phyloP scores from a whole-genome alignment of 306 rosid genomes.

The Fagus crenata region DNA sequence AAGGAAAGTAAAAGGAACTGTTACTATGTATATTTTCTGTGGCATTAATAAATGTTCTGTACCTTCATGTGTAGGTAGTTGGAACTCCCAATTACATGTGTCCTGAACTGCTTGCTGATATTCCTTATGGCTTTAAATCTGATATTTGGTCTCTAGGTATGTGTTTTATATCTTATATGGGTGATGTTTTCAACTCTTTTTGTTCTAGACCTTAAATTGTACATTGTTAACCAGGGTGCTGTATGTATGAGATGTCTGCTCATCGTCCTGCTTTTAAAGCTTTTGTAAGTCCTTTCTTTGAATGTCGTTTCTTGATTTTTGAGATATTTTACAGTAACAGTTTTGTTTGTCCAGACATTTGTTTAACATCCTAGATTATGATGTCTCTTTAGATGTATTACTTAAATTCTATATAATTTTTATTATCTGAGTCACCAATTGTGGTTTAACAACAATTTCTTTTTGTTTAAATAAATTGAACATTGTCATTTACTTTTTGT shows the following conservation, averaged over 20 bases:
- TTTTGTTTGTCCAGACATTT: slow-evolving; percentile 6
- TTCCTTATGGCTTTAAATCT: slow-evolving; percentile 98
- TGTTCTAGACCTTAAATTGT: slow-evolving; percentile 38
- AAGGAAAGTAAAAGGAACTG: not conserved
- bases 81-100: slow-evolving; percentile 99
- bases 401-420: not conserved
- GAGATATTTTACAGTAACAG: not conserved
- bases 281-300: slow-evolving; percentile 64
- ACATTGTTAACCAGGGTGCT: slow-evolving; percentile 68
- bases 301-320: slow-evolving; percentile 15
- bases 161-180: slow-evolving; percentile 22
- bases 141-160: slow-evolving; percentile 99
- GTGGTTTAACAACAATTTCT: not conserved
- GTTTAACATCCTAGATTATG: not conserved
- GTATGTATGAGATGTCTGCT: slow-evolving; percentile 99
- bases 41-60: not conserved
- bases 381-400: not conserved
- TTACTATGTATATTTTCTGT: not conserved
- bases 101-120: slow-evolving; percentile 99
- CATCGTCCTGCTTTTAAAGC: slow-evolving; percentile 99
- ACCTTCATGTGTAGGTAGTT: slow-evolving; percentile 62
- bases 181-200: slow-evolving; percentile 1
- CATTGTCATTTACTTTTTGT: not conserved
- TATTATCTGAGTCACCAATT: not conserved
- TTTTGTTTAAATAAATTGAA: not conserved